Evolutionary conservation across 768 basidiomycete genomes (phyloP), one percentile per base, ranked within the genome.

Genomic region (Boletus rufocinnamomeus): DNA sequence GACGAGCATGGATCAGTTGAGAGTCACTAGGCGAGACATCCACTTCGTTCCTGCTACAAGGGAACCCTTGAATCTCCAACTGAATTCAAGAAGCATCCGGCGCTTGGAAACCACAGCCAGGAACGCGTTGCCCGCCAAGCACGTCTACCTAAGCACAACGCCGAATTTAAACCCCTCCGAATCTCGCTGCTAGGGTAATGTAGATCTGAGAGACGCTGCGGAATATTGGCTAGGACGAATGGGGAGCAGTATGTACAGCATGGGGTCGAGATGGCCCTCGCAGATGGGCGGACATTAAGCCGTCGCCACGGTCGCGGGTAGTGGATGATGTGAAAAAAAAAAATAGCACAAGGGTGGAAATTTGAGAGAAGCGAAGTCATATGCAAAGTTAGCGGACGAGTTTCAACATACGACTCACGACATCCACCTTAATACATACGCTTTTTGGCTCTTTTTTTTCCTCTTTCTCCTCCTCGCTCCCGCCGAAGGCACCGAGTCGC

Each of bases 401-500:
- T 57, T 57, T 57, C 34, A 40, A 35, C 55, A 58, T 21, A 35
- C 47, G 56, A 49, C 40, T 7, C 34, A 14, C 45, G 9, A 23
- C 49, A 34, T 34, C 43, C 34, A 7, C 6, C 7, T 17, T 38
- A 28, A 28, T 28, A 28, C 28, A 28, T 28, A 28, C 28, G 14
- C 35, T 4, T 17, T 16, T 4, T 8, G 0, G 19, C 19, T n/a
- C 0, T 40, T 40, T 41, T 23, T 50, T 35, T 49, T 40, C 41
- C 16, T 6, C 13, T 4, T 8, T 32, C n/a, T 8, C 32, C 32
- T 7, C 9, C 14, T 14, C 43, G 11, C 10, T 14, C 13, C 21
- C 41, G 21, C 6, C 19, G 10, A 7, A 17, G 45, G 17, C 10
- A 19, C 27, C 6, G 10, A 47, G 46, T 27, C n/a, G 5, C 5